phyloP scores from a whole-genome alignment of 345 rosid species.

The Pelargonium nanum region DNA sequence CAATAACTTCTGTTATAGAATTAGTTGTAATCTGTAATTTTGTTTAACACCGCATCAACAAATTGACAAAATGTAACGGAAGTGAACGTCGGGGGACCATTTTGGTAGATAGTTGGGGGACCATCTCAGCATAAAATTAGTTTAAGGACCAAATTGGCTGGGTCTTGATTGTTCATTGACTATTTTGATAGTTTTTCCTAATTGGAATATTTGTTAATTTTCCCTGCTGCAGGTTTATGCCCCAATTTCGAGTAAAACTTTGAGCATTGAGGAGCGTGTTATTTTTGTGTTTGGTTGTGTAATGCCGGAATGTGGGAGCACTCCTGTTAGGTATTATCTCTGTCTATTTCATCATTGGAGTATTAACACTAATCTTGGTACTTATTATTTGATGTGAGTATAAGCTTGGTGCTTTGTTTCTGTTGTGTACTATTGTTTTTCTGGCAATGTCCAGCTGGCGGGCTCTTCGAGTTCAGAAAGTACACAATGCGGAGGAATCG shows the following conservation, averaged over 20 bases:
- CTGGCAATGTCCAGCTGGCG: slow-evolving; percentile 50
- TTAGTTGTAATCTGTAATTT: too few relatives aligned
- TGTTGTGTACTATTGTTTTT: background rate
- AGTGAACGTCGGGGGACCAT: too few relatives aligned
- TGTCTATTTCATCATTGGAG: background rate
- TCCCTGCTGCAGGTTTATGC: slow-evolving; percentile 42
- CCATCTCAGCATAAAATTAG: too few relatives aligned
- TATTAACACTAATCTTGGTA: too few relatives aligned
- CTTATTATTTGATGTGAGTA: background rate
- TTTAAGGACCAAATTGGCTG: too few relatives aligned
- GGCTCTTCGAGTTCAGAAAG: slow-evolving; percentile 64
- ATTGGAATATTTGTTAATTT: background rate
- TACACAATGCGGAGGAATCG: slow-evolving; percentile 16
- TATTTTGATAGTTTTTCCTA: too few relatives aligned
- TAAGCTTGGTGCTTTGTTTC: background rate
- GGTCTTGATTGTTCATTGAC: too few relatives aligned
- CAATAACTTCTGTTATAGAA: too few relatives aligned
- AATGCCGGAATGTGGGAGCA: slow-evolving; percentile 40
- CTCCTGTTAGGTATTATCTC: slow-evolving; percentile 43
- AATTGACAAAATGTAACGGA: too few relatives aligned
- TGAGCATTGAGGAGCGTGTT: slow-evolving; percentile 51
- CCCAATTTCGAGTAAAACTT: slow-evolving; percentile 41
- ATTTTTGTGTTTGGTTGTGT: slow-evolving; percentile 62
- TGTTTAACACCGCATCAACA: too few relatives aligned
- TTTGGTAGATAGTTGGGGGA: too few relatives aligned